Evolutionary conservation across 495 filamentous ascomycete species (phyloP).

Genomic region (Aspergillus leporis): DNA sequence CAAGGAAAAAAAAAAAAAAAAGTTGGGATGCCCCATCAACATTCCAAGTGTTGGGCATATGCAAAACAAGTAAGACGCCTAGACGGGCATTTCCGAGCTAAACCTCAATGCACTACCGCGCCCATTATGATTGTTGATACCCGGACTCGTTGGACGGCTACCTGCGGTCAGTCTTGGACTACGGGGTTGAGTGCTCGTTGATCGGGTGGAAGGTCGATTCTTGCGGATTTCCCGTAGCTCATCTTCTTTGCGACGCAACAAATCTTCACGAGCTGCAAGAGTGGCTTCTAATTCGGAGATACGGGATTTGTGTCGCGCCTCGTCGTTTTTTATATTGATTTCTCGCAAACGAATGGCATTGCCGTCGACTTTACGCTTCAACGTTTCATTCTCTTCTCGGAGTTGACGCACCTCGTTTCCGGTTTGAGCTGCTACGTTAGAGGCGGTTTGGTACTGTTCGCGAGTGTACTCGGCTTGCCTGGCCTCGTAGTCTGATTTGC

Average conservation of each 20-base stretch:
- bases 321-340: conserved; percentile 46
- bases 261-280: conserved; percentile 42
- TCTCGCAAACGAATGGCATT: conserved; percentile 54
- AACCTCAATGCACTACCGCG: conserved; percentile 42
- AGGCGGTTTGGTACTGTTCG: conserved; percentile 63
- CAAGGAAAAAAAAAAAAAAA: conserved; percentile 1
- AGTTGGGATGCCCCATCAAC: background rate
- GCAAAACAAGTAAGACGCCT: conserved; percentile 4
- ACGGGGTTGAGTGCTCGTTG: conserved; percentile 47
- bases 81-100: conserved; percentile 42
- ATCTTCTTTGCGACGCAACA: conserved; percentile 58
- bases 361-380: conserved; percentile 51
- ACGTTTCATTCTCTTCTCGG: conserved; percentile 41
- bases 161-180: conserved; percentile 42
- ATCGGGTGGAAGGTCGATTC: conserved; percentile 47
- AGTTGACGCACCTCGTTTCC: conserved; percentile 53
- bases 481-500: conserved; percentile 51
- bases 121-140: conserved; percentile 37
- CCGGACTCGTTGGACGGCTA: conserved; percentile 49
- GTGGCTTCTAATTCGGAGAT: conserved; percentile 52
- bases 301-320: conserved; percentile 34
- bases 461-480: conserved; percentile 60
- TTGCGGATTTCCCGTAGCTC: conserved; percentile 60
- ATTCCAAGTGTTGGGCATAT: background rate
- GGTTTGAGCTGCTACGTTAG: conserved; percentile 52